Conservation (phyloP, 352 stramenopile species). For the Thalassiosira allenii region DNA sequence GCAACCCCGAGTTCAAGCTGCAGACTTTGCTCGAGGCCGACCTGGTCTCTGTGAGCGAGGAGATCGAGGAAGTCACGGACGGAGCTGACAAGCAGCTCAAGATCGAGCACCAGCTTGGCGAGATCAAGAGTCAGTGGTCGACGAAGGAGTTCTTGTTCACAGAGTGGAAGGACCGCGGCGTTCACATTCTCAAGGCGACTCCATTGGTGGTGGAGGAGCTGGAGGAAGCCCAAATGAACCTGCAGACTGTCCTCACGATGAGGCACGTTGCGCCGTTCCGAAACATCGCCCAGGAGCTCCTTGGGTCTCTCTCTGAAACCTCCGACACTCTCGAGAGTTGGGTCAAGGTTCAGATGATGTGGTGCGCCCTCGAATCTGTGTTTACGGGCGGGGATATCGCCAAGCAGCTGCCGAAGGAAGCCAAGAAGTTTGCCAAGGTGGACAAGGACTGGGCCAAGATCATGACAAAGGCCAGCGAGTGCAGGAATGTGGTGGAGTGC, state of each 20-base stretch:
- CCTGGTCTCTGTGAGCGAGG: constrained; percentile 91
- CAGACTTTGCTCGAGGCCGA: constrained; percentile 89
- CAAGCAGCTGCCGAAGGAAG: constrained; percentile 98
- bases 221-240: constrained; percentile 97
- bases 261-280: constrained; percentile 96
- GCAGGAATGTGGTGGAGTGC: constrained; percentile 84
- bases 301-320: constrained; percentile 95
- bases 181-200: constrained; percentile 96
- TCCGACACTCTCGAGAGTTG: constrained; percentile 97
- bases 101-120: constrained; percentile 93
- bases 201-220: constrained; percentile 96
- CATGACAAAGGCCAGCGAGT: constrained; percentile 91
- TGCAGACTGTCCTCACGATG: constrained; percentile 98
- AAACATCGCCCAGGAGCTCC: constrained; percentile 93
- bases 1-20: constrained; percentile 94
- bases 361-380: constrained; percentile 97
- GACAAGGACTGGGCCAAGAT: constrained; percentile 99
- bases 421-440: constrained; percentile 98
- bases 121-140: constrained; percentile 95
- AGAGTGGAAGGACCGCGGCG: constrained; percentile 92
- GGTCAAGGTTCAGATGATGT: constrained; percentile 98
- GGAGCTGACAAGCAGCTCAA: constrained; percentile 98
- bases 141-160: constrained; percentile 95
- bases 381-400: constrained; percentile 99
- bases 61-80: constrained; percentile 98